phyloP scores from a whole-genome alignment of 306 rosid genomes.

The barrel medic (Medicago truncatula) region DNA sequence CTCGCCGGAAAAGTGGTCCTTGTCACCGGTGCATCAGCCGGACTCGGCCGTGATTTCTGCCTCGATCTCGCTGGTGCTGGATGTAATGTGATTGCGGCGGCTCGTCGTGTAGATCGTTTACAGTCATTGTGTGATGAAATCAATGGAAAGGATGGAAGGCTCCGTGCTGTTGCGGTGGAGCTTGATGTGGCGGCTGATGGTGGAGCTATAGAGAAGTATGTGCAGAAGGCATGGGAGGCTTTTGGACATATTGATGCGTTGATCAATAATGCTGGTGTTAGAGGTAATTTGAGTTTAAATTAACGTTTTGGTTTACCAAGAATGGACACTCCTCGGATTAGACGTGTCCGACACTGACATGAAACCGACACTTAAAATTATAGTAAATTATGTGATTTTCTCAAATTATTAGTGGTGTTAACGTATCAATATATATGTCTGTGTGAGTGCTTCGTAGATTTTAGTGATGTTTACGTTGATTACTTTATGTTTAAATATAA shows the following conservation, averaged over 20 bases:
- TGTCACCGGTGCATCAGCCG: slow-evolving; percentile 8
- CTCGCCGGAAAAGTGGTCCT: not conserved
- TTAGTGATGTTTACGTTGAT: too few relatives aligned
- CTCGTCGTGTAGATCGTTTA: slow-evolving; percentile 7
- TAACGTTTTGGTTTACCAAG: too few relatives aligned
- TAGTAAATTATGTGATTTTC: too few relatives aligned
- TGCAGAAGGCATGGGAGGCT: slow-evolving; percentile 12
- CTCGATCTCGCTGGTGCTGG: slow-evolving; percentile 8
- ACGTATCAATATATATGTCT: too few relatives aligned
- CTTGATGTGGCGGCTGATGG: slow-evolving; percentile 6
- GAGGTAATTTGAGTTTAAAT: not conserved
- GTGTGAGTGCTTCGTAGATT: too few relatives aligned
- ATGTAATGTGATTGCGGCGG: not conserved
- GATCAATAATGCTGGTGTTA: slow-evolving; percentile 2
- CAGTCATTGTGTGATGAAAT: not conserved
- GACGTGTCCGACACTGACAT: too few relatives aligned
- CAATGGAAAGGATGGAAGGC: not conserved
- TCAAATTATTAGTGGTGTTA: too few relatives aligned
- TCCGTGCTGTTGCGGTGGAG: not conserved
- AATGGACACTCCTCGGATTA: too few relatives aligned
- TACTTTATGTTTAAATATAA: too few relatives aligned
- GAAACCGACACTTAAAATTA: too few relatives aligned
- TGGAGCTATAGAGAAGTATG: not conserved
- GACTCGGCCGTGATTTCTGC: not conserved
- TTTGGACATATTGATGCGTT: slow-evolving; percentile 7